phyloP scores from a whole-genome alignment of 345 rosid species.

The Leavenworthia alabamica region DNA sequence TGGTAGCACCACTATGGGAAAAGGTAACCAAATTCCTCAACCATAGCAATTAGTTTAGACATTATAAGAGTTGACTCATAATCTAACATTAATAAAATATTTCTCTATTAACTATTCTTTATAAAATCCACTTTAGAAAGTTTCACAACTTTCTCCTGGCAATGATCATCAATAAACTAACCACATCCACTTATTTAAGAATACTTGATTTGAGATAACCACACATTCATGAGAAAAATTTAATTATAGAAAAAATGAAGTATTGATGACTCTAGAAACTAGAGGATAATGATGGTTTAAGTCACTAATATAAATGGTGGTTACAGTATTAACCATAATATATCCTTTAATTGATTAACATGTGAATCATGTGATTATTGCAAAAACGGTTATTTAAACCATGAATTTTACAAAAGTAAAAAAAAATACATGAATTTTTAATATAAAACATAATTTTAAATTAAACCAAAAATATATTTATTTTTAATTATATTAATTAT shows the following conservation, averaged over 20 bases:
- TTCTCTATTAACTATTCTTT: neutral
- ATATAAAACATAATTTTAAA: too few species aligned
- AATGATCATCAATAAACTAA: constrained; percentile 11
- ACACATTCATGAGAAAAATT: neutral
- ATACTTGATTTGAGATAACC: constrained; percentile 6
- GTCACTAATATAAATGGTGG: constrained; percentile 14
- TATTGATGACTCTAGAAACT: neutral
- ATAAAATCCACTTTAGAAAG: constrained; percentile 17
- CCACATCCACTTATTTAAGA: constrained; percentile 9
- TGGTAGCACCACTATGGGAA: constrained; percentile 23
- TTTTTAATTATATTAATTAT: too few species aligned
- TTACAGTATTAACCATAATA: constrained; percentile 12
- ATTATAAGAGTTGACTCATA: constrained; percentile 28
- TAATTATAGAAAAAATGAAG: neutral
- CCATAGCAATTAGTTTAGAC: constrained; percentile 14
- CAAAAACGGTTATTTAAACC: too few species aligned
- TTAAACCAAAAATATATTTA: too few species aligned
- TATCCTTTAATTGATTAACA: constrained; percentile 1
- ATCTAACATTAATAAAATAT: neutral
- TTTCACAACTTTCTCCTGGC: constrained; percentile 7
- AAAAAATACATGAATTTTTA: too few species aligned
- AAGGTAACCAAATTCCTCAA: constrained; percentile 26
- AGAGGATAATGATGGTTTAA: constrained; percentile 9
- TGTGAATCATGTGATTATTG: constrained; percentile 12
- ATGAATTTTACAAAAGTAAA: too few species aligned